A percentile compares a stretch with the other conserved stretches of the same genome.
These are phyloP conservation scores for Paracamarosporium sp. DNA, from an alignment of 2,329 filamentous ascomycete species.

Conservation along the genomic window DNA sequence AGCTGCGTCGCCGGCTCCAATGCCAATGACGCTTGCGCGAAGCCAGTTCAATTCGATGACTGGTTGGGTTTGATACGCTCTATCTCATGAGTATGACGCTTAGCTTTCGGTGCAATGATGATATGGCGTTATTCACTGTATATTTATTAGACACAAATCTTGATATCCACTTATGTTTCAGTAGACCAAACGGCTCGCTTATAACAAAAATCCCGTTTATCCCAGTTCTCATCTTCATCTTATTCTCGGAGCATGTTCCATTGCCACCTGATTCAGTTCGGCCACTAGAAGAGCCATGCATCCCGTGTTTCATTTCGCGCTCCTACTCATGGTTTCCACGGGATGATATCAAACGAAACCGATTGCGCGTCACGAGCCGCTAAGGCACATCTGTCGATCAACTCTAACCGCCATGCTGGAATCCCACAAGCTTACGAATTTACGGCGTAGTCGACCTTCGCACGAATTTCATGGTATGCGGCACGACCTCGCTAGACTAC, in stretches of 20 bases:
- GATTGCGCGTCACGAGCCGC: neutral
- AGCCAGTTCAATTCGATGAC: neutral
- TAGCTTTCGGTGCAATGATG: neutral
- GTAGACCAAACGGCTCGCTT: neutral
- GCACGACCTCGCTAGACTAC: neutral
- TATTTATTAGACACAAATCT: neutral
- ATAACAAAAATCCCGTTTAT: neutral
- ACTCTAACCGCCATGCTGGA: neutral
- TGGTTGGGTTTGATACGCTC: neutral
- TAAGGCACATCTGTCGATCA: neutral
- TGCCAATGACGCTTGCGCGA: neutral
- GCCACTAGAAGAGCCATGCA: neutral
- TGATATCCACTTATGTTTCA: constrained; percentile 3
- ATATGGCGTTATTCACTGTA: neutral
- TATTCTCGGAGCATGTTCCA: no score
- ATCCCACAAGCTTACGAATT: no score
- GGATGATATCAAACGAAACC: neutral
- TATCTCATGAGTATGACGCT: neutral
- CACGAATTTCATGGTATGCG: neutral
- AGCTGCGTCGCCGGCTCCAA: neutral
- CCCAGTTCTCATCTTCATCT: no score
- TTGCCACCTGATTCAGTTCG: no score
- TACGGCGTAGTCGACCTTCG: neutral
- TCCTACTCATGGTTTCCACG: neutral
- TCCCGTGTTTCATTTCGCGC: neutral